Evolutionary conservation across 108 stramenopile genomes (phyloP), one percentile per base, ranked within the genome.

Genomic region (Stephanodiscus triporus): DNA sequence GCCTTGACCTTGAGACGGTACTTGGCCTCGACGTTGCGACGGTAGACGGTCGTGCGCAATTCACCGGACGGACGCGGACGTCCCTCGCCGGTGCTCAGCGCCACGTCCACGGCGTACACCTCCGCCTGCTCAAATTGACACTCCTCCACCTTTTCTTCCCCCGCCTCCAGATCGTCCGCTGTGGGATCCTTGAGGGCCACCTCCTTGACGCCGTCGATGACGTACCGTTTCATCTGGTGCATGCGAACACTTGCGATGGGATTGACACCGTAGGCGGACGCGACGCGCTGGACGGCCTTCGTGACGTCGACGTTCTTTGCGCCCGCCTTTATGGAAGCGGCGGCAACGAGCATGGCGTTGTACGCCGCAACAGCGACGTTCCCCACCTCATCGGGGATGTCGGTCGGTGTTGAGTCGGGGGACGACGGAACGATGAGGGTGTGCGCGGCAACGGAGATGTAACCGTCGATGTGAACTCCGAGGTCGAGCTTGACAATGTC

Each of bases 401-500:
- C 76, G n/a, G 72, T 69, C 17, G 93, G 84, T 69, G 90, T 66
- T 40, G 81, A 36, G 48, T 87, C 89, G 14, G 80, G 74, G 26
- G 79, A 64, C 59, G 80, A 85, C 22, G 87, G 77, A 9, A 98
- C 97, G 62, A 98, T 82, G 54, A 95, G 66, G 16, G 99, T 99
- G 90, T 99, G 99, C 6, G 97, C 98, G 1, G 89, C 96, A 22
- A 98, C 97, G 34, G 97, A 95, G 69, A 98, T 97, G 89, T 96
- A 99, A 34, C 98, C 98, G 79, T 99, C 99, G 47, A 99, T 91
- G 90, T 99, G 98, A 66, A 96, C 97, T 54, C 98, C 99, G 40
- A 99, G 88, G 85, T 99, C 99, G 62, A 99, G 89, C 88, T 99
- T 99, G 29, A 99, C 99, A 59, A 99, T 78, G 86, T 99, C 99